Conservation (phyloP, 345 rosid species). For the Rhizophora apiculata region DNA sequence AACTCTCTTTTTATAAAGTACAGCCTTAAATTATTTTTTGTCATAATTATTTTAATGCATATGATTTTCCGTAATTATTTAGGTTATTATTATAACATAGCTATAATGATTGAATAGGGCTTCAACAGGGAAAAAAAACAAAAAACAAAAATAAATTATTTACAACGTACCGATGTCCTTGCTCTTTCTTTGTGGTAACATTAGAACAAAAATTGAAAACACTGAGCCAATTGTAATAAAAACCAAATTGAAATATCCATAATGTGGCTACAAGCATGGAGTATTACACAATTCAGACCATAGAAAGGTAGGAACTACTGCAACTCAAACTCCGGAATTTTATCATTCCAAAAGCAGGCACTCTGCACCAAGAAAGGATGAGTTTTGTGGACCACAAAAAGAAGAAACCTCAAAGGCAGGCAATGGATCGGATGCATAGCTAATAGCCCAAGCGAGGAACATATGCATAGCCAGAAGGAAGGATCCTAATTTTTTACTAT, state of each 20-base stretch:
- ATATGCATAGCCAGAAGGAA: not conserved
- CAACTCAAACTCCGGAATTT: no score
- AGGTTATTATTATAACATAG: no score
- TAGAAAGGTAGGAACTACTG: no score
- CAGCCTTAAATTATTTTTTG: not conserved
- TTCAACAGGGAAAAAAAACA: no score
- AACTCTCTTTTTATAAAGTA: not conserved
- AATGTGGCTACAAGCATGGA: not conserved
- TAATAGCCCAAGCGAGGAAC: constrained; percentile 24
- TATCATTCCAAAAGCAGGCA: no score
- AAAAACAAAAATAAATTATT: no score
- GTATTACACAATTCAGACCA: not conserved
- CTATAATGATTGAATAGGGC: no score
- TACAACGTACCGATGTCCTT: no score
- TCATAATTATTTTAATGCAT: no score
- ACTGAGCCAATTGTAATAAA: not conserved
- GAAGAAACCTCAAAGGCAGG: constrained; percentile 35
- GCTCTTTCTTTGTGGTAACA: no score
- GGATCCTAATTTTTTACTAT: not conserved
- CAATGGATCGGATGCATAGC: constrained; percentile 38
- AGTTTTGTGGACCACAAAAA: not conserved
- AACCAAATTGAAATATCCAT: not conserved
- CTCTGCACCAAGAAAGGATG: no score
- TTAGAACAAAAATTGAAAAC: not conserved
- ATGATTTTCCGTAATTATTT: no score